Percentiles rank a stretch among this genome's conserved stretches.
phyloP scores from a whole-genome alignment of 2,329 filamentous ascomycete genomes.

The Colletotrichum kahawae region DNA sequence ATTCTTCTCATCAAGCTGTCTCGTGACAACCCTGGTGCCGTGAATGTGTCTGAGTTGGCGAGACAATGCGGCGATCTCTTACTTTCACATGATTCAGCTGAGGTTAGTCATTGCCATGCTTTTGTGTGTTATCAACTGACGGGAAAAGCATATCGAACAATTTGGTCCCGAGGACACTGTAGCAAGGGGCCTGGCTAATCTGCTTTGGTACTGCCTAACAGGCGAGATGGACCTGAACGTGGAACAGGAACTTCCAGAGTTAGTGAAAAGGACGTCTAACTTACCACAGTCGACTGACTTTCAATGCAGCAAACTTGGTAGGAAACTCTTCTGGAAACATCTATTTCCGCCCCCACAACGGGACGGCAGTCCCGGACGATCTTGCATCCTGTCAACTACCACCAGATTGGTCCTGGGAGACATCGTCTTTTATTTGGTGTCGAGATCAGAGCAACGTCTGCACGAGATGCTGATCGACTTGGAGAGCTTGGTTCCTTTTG shows the following conservation, averaged over 20 bases:
- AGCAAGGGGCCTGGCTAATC: slow-evolving; percentile 39
- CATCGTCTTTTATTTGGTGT: slow-evolving; percentile 62
- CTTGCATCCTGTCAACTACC: slow-evolving; percentile 50
- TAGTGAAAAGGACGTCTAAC: background rate
- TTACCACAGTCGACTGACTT: background rate
- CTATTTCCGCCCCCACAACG: slow-evolving; percentile 65
- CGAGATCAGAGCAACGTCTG: slow-evolving; percentile 54
- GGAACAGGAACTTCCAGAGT: slow-evolving; percentile 29
- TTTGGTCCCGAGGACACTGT: slow-evolving; percentile 33
- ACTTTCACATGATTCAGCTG: slow-evolving; percentile 43
- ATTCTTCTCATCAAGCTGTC: slow-evolving; percentile 43
- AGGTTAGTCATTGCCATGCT: slow-evolving; percentile 32
- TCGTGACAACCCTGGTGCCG: slow-evolving; percentile 10
- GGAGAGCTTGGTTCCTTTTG: slow-evolving; percentile 53
- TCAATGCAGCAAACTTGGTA: slow-evolving; percentile 29
- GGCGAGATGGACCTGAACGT: background rate
- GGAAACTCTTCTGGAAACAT: slow-evolving; percentile 64
- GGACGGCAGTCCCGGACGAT: slow-evolving; percentile 27
- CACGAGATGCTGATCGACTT: slow-evolving; percentile 56
- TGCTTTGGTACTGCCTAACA: slow-evolving; percentile 34
- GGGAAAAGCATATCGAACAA: slow-evolving; percentile 29
- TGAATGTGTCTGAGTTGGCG: slow-evolving; percentile 26
- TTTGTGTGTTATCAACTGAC: background rate
- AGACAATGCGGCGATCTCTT: slow-evolving; percentile 37
- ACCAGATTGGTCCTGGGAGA: slow-evolving; percentile 66